phyloP scores from a whole-genome alignment of 805 yeast species.

The Schizosaccharomyces octosporus region DNA sequence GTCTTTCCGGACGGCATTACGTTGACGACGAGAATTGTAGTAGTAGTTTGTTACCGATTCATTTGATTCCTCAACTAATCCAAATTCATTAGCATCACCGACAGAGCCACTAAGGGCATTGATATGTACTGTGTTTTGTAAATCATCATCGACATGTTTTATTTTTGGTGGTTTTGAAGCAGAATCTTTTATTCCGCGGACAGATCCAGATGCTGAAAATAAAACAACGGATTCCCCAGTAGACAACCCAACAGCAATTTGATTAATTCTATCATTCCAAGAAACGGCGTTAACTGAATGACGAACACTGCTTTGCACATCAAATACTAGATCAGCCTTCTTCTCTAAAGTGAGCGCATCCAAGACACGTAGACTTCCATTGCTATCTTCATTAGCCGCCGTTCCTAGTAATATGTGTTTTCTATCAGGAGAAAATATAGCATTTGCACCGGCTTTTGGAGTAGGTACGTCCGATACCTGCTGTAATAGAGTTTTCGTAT shows the following conservation, averaged over 20 bases:
- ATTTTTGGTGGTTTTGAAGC: constrained; percentile 10
- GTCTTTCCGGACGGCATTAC: constrained; percentile 4
- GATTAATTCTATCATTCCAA: constrained; percentile 14
- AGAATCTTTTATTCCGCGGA: constrained; percentile 12
- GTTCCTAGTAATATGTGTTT: constrained; percentile 11
- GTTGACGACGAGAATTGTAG: not conserved
- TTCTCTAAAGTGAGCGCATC: constrained; percentile 11
- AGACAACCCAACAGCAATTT: constrained; percentile 12
- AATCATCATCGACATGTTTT: constrained; percentile 12
- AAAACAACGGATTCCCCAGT: constrained; percentile 11
- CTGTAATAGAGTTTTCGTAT: constrained; percentile 8
- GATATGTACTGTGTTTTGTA: constrained; percentile 11
- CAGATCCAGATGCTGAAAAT: constrained; percentile 12
- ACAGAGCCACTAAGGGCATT: constrained; percentile 9
- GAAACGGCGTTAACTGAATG: constrained; percentile 2
- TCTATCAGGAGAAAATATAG: constrained; percentile 11
- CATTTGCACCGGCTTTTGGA: constrained; percentile 7
- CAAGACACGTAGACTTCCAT: constrained; percentile 1
- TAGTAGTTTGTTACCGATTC: constrained; percentile 1
- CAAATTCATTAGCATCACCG: constrained; percentile 3
- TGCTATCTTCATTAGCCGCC: constrained; percentile 3
- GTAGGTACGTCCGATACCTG: constrained; percentile 6
- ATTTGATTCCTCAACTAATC: constrained; percentile 3
- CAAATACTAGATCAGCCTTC: constrained; percentile 11
- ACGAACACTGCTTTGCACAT: constrained; percentile 5